These are phyloP conservation scores for Fusarium brachygibbosum DNA, from an alignment of 2,329 filamentous ascomycete genomes.

Conservation along the genomic window DNA sequence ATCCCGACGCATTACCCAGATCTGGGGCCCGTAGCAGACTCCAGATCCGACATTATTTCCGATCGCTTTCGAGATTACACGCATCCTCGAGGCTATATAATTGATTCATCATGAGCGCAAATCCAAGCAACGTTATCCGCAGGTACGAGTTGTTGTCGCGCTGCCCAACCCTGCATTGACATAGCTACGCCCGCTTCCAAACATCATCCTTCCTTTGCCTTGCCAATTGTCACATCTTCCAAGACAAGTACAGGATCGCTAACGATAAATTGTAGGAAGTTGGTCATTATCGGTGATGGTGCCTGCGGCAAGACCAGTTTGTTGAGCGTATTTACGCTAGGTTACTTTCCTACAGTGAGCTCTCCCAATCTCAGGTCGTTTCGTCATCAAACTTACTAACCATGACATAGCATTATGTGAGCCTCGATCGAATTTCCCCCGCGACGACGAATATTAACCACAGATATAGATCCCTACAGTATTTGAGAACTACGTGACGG, in stretches of 20 bases:
- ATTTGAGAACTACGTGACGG: constrained; percentile 99
- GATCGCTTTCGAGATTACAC: constrained; percentile 28
- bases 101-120: constrained; percentile 59
- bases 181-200: background rate
- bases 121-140: constrained; percentile 71
- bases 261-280: constrained; percentile 73
- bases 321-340: constrained; percentile 95
- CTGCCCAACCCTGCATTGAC: constrained; percentile 1
- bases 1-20: constrained; percentile 32
- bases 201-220: constrained; percentile 1
- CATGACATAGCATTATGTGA: constrained; percentile 69
- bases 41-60: constrained; percentile 35
- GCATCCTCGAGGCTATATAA: constrained; percentile 28
- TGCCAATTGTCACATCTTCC: background rate
- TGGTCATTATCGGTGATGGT: constrained; percentile 97
- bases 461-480: constrained; percentile 83
- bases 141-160: constrained; percentile 64
- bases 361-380: constrained; percentile 6
- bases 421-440: constrained; percentile 42
- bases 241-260: constrained; percentile 20
- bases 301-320: constrained; percentile 98
- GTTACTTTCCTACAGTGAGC: constrained; percentile 96
- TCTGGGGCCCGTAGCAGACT: constrained; percentile 40
- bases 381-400: constrained; percentile 47
- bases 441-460: constrained; percentile 43